Evolutionary conservation across 192 early-diverging fungal species (phyloP).

Genomic region (Mortierella alpina): DNA sequence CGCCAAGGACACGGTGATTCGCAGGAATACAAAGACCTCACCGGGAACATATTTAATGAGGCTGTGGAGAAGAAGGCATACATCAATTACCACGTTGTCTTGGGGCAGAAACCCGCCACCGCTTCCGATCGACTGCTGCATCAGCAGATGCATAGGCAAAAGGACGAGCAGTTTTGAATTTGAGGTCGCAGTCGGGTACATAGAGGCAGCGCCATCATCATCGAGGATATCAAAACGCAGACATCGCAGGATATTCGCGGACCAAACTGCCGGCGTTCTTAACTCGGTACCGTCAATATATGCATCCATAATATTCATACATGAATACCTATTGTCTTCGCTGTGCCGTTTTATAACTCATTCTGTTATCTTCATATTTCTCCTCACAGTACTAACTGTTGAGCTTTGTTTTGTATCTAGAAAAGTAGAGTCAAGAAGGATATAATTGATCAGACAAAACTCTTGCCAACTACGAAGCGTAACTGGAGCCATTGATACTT

Average conservation of each 20-base stretch:
- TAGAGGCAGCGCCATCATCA: neutral
- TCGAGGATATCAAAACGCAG: neutral
- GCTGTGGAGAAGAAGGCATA: slow-evolving; percentile 33
- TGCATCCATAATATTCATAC: neutral
- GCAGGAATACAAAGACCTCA: slow-evolving; percentile 27
- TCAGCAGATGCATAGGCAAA: slow-evolving; percentile 19
- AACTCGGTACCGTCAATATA: neutral
- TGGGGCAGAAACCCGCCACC: slow-evolving; percentile 25
- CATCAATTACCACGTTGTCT: slow-evolving; percentile 29
- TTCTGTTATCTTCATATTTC: neutral
- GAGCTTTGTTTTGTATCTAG: slow-evolving; percentile 51
- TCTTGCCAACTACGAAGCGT: too few relatives aligned
- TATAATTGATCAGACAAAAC: neutral
- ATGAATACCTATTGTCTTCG: neutral
- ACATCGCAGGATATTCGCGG: too few relatives aligned
- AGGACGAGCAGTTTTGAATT: slow-evolving; percentile 11
- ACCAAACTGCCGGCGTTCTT: too few relatives aligned
- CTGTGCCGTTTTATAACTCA: neutral
- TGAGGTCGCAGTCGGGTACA: too few relatives aligned
- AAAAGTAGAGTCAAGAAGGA: neutral
- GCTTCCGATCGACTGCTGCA: slow-evolving; percentile 8
- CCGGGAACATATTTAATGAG: slow-evolving; percentile 33
- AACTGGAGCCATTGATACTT: slow-evolving; percentile 34
- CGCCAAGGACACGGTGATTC: slow-evolving; percentile 28
- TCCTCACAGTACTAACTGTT: slow-evolving; percentile 23